These are phyloP conservation scores for Cyathus striatus DNA, from an alignment of 768 basidiomycete genomes.

Conservation along the genomic window DNA sequence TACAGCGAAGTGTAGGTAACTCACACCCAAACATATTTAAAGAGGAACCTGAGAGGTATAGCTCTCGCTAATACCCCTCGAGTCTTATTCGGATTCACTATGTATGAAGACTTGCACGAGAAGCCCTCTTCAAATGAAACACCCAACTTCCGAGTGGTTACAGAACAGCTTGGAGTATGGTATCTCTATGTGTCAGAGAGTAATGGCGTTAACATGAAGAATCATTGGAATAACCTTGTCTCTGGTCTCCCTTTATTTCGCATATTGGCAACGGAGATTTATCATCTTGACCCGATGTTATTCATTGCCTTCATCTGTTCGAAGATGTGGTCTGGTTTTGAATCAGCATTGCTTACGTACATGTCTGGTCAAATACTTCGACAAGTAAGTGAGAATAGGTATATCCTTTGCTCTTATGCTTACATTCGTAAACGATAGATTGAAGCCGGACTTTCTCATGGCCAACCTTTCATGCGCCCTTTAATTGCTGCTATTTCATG, in stretches of 20 bases:
- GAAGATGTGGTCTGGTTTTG: slow-evolving; percentile 17
- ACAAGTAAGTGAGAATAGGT: slow-evolving; percentile 9
- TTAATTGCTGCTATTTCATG: slow-evolving; percentile 6
- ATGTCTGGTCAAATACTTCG: slow-evolving; percentile 15
- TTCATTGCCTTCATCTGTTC: slow-evolving; percentile 14
- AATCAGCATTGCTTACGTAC: slow-evolving; percentile 18
- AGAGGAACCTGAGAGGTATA: too few species aligned
- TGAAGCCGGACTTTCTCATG: slow-evolving; percentile 11
- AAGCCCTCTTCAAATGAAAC: too few species aligned
- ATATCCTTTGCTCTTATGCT: background rate
- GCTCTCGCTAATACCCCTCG: too few species aligned
- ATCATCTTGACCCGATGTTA: slow-evolving; percentile 10
- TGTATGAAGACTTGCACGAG: too few species aligned
- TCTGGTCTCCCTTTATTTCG: slow-evolving; percentile 12
- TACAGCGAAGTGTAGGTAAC: too few species aligned
- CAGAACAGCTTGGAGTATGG: slow-evolving; percentile 16
- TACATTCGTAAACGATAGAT: slow-evolving; percentile 9
- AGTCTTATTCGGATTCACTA: too few species aligned
- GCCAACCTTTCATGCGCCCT: background rate
- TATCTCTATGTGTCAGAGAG: slow-evolving; percentile 7
- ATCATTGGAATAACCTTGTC: slow-evolving; percentile 4
- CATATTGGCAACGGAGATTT: slow-evolving; percentile 17
- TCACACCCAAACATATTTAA: too few species aligned
- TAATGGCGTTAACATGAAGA: slow-evolving; percentile 2
- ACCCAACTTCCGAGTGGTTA: slow-evolving; percentile 5